Conservation (phyloP, 176 grass and related monocot genomes). For the Phragmites australis region DNA sequence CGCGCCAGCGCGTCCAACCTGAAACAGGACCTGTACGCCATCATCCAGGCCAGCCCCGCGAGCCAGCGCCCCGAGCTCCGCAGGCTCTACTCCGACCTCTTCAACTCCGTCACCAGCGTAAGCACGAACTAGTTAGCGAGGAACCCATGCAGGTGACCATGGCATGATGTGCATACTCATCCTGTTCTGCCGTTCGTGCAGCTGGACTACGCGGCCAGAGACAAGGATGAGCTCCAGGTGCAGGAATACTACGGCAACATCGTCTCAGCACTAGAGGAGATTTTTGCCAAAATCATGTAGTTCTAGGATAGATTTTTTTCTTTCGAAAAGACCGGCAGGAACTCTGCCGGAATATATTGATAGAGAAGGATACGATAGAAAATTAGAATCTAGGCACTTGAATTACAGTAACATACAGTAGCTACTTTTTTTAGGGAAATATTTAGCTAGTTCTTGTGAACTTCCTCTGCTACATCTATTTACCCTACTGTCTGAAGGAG, state of each 20-base stretch:
- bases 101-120: conserved; percentile 70
- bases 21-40: conserved; percentile 87
- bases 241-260: conserved; percentile 68
- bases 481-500: conserved; percentile 16
- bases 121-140: not conserved
- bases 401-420: conserved; percentile 23
- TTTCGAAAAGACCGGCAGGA: not conserved
- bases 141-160: too few species aligned
- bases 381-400: not conserved
- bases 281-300: conserved; percentile 64
- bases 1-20: conserved; percentile 62
- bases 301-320: conserved; percentile 7
- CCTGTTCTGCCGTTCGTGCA: conserved; percentile 26
- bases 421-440: not conserved
- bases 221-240: conserved; percentile 51
- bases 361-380: too few species aligned
- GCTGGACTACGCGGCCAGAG: conserved; percentile 67
- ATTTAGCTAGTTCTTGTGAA: conserved; percentile 39
- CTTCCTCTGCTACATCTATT: conserved; percentile 47
- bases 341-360: too few species aligned
- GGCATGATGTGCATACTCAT: not conserved
- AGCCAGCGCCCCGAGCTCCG: conserved; percentile 60
- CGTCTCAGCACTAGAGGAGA: conserved; percentile 49
- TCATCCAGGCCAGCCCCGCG: conserved; percentile 65
- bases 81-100: conserved; percentile 74